Evolutionary conservation across 805 yeast genomes (phyloP).

Genomic region (Candida germanica): DNA sequence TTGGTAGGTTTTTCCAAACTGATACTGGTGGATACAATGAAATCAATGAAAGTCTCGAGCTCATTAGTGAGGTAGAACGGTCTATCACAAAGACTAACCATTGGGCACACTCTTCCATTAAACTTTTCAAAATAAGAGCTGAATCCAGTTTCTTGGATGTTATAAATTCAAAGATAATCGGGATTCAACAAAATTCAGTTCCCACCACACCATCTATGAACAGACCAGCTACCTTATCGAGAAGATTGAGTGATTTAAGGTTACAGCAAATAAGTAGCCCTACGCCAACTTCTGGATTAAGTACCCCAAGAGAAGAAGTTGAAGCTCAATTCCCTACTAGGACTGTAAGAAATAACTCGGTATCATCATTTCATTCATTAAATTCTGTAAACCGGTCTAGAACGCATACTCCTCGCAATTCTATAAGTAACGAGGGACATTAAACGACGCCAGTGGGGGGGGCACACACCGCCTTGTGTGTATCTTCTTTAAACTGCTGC

Average conservation of each 20-base stretch:
- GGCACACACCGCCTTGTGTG: no score
- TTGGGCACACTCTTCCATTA: conserved; percentile 52
- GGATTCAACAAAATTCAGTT: conserved; percentile 11
- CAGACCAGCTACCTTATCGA: conserved; percentile 46
- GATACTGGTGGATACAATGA: conserved; percentile 7
- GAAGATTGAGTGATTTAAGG: conserved; percentile 46
- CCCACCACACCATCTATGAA: conserved; percentile 39
- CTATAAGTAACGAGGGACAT: no score
- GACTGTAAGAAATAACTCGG: conserved; percentile 23
- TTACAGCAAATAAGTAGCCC: conserved; percentile 27
- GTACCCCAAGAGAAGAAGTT: conserved; percentile 31
- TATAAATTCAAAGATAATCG: conserved; percentile 12
- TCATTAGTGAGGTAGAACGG: conserved; percentile 22
- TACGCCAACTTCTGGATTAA: conserved; percentile 18
- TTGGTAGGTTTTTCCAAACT: conserved; percentile 29
- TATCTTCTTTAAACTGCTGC: no score
- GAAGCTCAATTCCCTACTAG: conserved; percentile 16
- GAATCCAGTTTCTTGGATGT: conserved; percentile 18
- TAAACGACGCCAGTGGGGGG: no score
- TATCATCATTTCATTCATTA: conserved; percentile 37
- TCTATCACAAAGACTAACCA: conserved; percentile 40
- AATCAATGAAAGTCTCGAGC: conserved; percentile 12
- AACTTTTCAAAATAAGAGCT: conserved; percentile 44
- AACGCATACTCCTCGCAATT: conserved; percentile 32
- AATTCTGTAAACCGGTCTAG: conserved; percentile 38